Base-by-base conservation (phyloP, 257 asterid species). In the Cordia subcordata region DNA sequence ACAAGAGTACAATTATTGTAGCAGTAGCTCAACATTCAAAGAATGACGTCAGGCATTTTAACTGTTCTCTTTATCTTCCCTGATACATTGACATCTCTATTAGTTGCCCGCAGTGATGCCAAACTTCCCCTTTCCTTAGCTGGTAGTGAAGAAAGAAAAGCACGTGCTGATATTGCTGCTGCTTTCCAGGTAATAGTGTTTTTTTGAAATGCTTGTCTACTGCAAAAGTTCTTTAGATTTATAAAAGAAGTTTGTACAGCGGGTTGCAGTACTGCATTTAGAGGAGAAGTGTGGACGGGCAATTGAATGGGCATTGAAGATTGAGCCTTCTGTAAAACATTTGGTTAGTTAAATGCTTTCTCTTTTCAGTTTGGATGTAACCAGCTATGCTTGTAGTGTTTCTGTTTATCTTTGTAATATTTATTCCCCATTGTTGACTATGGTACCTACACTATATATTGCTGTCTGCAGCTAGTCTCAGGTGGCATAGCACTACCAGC, bases 401-500 rank as follows among this genome's bases (percentile, higher is more conserved):
- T 52, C 5, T 47, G 32, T 27, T 61, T 49, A 5, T 5, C 22
- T 33, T 37, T 58, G 44, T 39, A 45, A 40, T 40, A 58, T 39
- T 53, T 18, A 37, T 32, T 65, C 58, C 16, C 18, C 46, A 22
- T 46, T 18, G 53, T 57, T 62, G 13, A 37, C 45, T 39, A 35
- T 53, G 60, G 60, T 42, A 53, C 20, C 44, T 15, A 57, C 49
- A 13, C 39, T 57, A 21, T 61, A 13, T 42, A 51, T 42, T 57
- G 17, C 63, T 69, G 69, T 68, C 57, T 61, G 45, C 72, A 93
- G 97, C 97, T 93, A n/a, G 97, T 81, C 37, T 84, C 96, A 12
- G 99, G 99, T 60, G 99, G 99, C 32, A 97, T 93, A 73, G 99
- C 99, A 27, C n/a, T n/a, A n/a, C n/a, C n/a, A n/a, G n/a, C n/a